Evolutionary conservation across 140 eudicot genomes (phyloP).

Genomic region (Stevia rebaudiana): DNA sequence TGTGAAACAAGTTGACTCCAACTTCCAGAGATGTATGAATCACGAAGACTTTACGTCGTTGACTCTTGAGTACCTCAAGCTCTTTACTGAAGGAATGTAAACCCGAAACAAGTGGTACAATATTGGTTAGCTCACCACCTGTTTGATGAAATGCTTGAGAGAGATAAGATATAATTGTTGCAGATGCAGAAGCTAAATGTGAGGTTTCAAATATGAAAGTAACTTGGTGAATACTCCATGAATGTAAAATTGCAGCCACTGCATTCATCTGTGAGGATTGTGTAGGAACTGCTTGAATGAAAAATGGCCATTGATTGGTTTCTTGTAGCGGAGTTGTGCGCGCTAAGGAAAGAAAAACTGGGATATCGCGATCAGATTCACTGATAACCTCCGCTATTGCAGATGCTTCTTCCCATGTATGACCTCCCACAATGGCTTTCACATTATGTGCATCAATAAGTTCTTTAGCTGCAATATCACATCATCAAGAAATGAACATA

Average conservation of each 20-base stretch:
- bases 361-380: slow-evolving; percentile 17
- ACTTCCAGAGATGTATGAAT: slow-evolving; percentile 32
- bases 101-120: slow-evolving; percentile 18
- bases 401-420: slow-evolving; percentile 45
- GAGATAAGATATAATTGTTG: slow-evolving; percentile 25
- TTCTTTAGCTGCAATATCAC: slow-evolving; percentile 29
- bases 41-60: slow-evolving; percentile 32
- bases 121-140: slow-evolving; percentile 15
- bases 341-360: slow-evolving; percentile 27
- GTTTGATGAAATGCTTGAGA: slow-evolving; percentile 25
- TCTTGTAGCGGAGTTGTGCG: slow-evolving; percentile 9
- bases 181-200: slow-evolving; percentile 15
- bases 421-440: slow-evolving; percentile 38
- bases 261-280: slow-evolving; percentile 34
- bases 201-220: slow-evolving; percentile 24
- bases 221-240: slow-evolving; percentile 20
- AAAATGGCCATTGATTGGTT: slow-evolving; percentile 25
- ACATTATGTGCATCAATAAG: slow-evolving; percentile 31
- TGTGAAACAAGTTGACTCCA: slow-evolving; percentile 19
- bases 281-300: slow-evolving; percentile 28
- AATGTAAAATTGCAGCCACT: slow-evolving; percentile 29
- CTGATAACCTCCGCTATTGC: slow-evolving; percentile 34
- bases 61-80: slow-evolving; percentile 27
- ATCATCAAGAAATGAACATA: neutral
- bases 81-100: neutral